Evolutionary conservation across 2,329 filamentous ascomycete species (phyloP).

Genomic region (Hypoxylon sp.): DNA sequence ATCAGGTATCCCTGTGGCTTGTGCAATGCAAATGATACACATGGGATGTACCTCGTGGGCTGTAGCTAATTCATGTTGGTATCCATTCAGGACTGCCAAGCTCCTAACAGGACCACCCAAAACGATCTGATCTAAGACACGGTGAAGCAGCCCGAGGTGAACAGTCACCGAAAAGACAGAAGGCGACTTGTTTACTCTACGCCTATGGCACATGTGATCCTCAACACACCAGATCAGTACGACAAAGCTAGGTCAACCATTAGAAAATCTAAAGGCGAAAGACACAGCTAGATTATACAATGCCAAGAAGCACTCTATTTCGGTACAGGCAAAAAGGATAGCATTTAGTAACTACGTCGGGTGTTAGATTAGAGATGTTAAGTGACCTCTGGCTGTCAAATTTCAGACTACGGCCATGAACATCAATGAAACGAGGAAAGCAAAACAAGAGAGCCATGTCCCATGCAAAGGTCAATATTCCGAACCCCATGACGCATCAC

Average conservation of each 20-base stretch:
- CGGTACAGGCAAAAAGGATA: constrained; percentile 35
- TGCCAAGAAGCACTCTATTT: not conserved
- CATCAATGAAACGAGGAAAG: constrained; percentile 43
- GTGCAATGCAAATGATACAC: constrained; percentile 15
- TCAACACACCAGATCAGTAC: not conserved
- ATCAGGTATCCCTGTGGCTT: constrained; percentile 12
- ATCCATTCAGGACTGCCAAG: constrained; percentile 28
- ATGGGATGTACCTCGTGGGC: constrained; percentile 13
- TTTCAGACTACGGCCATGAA: constrained; percentile 44
- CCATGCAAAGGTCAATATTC: constrained; percentile 48
- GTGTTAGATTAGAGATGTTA: constrained; percentile 49
- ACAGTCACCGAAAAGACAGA: constrained; percentile 11
- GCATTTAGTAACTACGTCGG: constrained; percentile 43
- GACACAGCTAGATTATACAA: constrained; percentile 1
- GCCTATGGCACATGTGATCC: constrained; percentile 8
- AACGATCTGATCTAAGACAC: constrained; percentile 26
- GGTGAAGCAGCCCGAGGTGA: constrained; percentile 11
- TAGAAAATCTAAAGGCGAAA: constrained; percentile 13
- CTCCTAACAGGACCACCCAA: constrained; percentile 13
- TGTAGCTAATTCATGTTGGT: constrained; percentile 18
- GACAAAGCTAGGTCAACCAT: constrained; percentile 28
- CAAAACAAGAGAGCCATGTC: constrained; percentile 45
- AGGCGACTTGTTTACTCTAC: constrained; percentile 1
- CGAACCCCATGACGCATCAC: constrained; percentile 50
- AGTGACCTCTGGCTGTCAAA: constrained; percentile 46